Base-by-base conservation (phyloP, 805 yeast genomes). In the Tetrapisispora pingtungensis region DNA sequence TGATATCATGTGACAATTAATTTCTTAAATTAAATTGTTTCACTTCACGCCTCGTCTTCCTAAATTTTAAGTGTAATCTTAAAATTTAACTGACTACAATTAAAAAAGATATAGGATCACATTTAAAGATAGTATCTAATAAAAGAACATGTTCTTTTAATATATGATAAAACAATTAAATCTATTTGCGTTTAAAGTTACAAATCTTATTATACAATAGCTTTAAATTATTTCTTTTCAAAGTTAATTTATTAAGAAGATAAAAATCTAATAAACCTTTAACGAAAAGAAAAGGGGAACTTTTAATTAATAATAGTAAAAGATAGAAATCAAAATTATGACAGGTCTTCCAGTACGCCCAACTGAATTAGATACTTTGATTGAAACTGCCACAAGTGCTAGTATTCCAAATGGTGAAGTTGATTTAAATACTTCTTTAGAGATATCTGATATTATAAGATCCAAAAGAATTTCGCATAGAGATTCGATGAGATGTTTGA, bases 341-440 rank as follows among this genome's bases (percentile, higher is more conserved):
- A 32, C 40, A 27, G 40, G 40, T 8, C 5, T 17, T 20, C 17
- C 34, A 15, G 17, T 28, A n/a, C 19, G 17, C 26, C 20, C 40
- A 14, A 27, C 15, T 18, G 65, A 69, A 20, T 53, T 84, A 33
- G 93, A 83, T 52, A 71, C 68, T 40, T 76, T 81, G 52, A 78
- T 89, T 33, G 76, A 73, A 44, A 77, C 74, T 49, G 95, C 96
- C 15, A 86, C 96, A 1, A 81, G 89, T 33, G 95, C 87, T 61
- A 69, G 84, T n/a, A 82, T 89, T 38, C 97, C 97, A 5, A 78
- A 82, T 57, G 97, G 97, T 2, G 96, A 89, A 56, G 72, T 84
- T 38, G 96, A 89, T 56, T 66, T 83, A 46, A 72, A 77, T 13
- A 66, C 72, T 37, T 88, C 90, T 13, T 69, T 93, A 47, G 97